Evolutionary conservation across 129 eudicot genomes (phyloP), one percentile per base, ranked within the genome.

Genomic region (Logfia minima): DNA sequence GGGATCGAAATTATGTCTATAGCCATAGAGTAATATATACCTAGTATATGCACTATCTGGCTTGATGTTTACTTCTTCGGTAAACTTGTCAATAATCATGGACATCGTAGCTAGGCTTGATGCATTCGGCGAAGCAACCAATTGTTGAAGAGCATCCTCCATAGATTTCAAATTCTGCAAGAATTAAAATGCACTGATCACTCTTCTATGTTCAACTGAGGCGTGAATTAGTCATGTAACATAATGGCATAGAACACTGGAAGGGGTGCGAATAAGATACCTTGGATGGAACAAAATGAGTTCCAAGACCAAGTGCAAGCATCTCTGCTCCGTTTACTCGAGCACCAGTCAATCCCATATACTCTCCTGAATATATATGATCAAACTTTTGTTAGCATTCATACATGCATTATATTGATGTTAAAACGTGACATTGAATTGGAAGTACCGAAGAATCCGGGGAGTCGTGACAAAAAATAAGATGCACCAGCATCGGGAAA

Each of bases 281-380:
- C 86, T 79, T 39, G 11, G 92, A 88, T 16, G 53, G 79, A 32
- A 88, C 79, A 69, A 85, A 88, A 81, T 88, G 90, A 68, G 92
- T 85, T 45, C 85, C 92, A n/a, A 88, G 87, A 29, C 92, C 92
- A 66, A 86, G 82, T 8, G 86, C 84, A 53, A 88, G 75, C 92
- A 88, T 81, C 70, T 83, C 87, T 10, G 59, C 61, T 24, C 90
- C 90, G 79, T 83, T 77, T 34, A 88, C 66, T 35, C 84, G 78
- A 17, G 86, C 80, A 7, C 92, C 86, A 0, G 89, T 88, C 34
- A 88, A 56, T 32, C 89, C 92, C 0, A 88, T 0, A 55, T 88
- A 88, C 72, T 88, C 89, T 51, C 92, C 92, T 88, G 32, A 8
- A 0, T 19, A 56, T 14, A 18, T 11, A 34, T 66, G 35, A 37